Evolutionary conservation across 2,329 filamentous ascomycete genomes (phyloP).

Genomic region (Karstenula rhodostoma): DNA sequence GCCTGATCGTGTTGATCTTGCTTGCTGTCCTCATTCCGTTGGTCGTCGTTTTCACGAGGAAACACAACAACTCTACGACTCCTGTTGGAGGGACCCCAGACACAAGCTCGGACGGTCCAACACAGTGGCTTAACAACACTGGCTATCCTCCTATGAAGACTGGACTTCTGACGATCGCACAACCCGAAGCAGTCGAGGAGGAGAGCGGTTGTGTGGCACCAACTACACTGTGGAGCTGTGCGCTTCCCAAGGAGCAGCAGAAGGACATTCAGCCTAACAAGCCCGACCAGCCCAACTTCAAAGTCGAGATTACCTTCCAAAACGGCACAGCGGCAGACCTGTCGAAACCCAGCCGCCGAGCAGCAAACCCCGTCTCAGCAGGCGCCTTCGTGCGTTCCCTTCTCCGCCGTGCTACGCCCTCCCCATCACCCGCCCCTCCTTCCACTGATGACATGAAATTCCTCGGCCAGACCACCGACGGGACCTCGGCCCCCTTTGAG

Average conservation of each 20-base stretch:
- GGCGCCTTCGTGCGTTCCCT: slow-evolving; percentile 46
- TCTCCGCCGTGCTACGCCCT: slow-evolving; percentile 41
- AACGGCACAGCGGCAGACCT: slow-evolving; percentile 57
- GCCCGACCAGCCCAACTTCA: slow-evolving; percentile 77
- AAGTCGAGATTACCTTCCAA: slow-evolving; percentile 74
- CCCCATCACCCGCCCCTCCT: slow-evolving; percentile 66
- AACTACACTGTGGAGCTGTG: slow-evolving; percentile 84
- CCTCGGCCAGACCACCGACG: slow-evolving; percentile 85
- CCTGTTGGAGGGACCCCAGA: slow-evolving; percentile 34
- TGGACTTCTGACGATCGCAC: slow-evolving; percentile 79
- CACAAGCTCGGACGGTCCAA: slow-evolving; percentile 25
- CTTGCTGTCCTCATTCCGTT: slow-evolving; percentile 52
- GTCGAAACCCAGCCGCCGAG: slow-evolving; percentile 58
- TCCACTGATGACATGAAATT: slow-evolving; percentile 77
- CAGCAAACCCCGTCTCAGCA: slow-evolving; percentile 64
- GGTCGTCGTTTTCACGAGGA: slow-evolving; percentile 43
- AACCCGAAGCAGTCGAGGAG: slow-evolving; percentile 71
- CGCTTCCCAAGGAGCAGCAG: slow-evolving; percentile 80
- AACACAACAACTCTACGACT: slow-evolving; percentile 41
- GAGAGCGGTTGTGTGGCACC: slow-evolving; percentile 75
- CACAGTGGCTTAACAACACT: slow-evolving; percentile 82
- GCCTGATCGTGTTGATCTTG: slow-evolving; percentile 43
- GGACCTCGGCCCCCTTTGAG: slow-evolving; percentile 72
- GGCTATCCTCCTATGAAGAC: slow-evolving; percentile 87
- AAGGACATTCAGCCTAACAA: slow-evolving; percentile 68